Percentiles rank a stretch among this genome's conserved stretches.
These are phyloP conservation scores for Talaromyces marneffei DNA, from an alignment of 2,329 filamentous ascomycete genomes.

Conservation along the genomic window DNA sequence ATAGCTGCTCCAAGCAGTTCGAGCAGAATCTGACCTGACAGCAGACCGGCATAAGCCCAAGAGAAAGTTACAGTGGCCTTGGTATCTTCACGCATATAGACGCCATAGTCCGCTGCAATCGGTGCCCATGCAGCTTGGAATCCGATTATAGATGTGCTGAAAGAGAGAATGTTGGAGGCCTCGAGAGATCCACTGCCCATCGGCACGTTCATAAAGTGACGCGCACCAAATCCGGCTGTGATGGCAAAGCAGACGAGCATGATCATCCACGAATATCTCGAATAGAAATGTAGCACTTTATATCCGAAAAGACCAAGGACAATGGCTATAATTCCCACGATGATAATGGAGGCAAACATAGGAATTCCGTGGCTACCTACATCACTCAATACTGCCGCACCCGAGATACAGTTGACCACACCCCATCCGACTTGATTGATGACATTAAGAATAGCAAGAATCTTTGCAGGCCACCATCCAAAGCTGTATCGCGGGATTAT, in stretches of 20 bases:
- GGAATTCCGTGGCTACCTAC: not conserved
- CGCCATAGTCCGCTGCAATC: not conserved
- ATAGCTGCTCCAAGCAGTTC: not conserved
- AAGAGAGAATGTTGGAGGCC: not conserved
- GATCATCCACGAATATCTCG: not conserved
- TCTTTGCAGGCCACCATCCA: not conserved
- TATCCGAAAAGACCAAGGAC: not conserved
- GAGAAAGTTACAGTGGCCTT: not conserved
- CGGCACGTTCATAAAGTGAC: not conserved
- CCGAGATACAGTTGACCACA: not conserved
- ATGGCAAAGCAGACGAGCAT: not conserved
- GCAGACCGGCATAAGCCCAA: not conserved
- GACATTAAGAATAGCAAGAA: not conserved
- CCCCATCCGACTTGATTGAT: constrained; percentile 3
- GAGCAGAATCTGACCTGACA: not conserved
- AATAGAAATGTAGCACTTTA: not conserved
- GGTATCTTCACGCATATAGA: not conserved
- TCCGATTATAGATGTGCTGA: constrained; percentile 1
- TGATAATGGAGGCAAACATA: not conserved
- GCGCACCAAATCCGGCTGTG: not conserved
- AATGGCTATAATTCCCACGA: not conserved
- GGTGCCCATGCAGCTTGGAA: not conserved
- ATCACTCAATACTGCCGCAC: not conserved
- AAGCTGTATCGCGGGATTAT: not conserved
- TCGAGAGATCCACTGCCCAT: not conserved